Conservation (phyloP, 208 protist species). For the Phytomonas francai region DNA sequence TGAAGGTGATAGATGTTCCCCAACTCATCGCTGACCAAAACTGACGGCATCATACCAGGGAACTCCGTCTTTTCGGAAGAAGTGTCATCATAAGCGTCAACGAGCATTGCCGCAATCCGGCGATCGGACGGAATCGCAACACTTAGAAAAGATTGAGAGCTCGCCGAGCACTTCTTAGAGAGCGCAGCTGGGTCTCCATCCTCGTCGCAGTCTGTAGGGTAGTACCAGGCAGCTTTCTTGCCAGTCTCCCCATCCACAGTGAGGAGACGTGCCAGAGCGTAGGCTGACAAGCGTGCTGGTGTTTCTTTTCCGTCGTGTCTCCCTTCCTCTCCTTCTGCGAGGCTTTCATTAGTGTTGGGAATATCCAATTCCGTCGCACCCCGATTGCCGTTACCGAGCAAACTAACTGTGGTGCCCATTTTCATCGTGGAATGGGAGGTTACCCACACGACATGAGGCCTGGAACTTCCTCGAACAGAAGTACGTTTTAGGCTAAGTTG, state of each 20-base stretch:
- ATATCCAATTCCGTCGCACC: neutral
- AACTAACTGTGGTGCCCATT: slow-evolving; percentile 13
- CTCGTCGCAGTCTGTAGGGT: neutral
- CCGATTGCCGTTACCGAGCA: slow-evolving; percentile 20
- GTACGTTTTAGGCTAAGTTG: slow-evolving; percentile 16
- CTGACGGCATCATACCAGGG: neutral
- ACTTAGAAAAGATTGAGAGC: slow-evolving; percentile 1
- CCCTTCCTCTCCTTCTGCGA: slow-evolving; percentile 10
- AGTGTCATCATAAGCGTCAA: neutral
- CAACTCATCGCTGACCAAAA: slow-evolving; percentile 26
- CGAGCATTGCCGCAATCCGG: slow-evolving; percentile 17
- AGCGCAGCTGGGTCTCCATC: neutral
- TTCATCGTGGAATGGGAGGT: neutral
- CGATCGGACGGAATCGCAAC: slow-evolving; percentile 18
- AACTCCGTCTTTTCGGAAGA: neutral
- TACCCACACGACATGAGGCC: slow-evolving; percentile 39
- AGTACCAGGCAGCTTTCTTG: slow-evolving; percentile 16
- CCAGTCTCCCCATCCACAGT: slow-evolving; percentile 30
- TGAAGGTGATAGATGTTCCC: slow-evolving; percentile 22
- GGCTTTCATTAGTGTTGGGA: slow-evolving; percentile 10
- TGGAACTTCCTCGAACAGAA: slow-evolving; percentile 34
- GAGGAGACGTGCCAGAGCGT: slow-evolving; percentile 18
- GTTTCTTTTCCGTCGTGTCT: slow-evolving; percentile 10
- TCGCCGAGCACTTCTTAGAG: neutral
- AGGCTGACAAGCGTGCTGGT: slow-evolving; percentile 2